These are phyloP conservation scores for Biscutella laevigata DNA, from an alignment of 441 rosid species.

Conservation along the genomic window DNA sequence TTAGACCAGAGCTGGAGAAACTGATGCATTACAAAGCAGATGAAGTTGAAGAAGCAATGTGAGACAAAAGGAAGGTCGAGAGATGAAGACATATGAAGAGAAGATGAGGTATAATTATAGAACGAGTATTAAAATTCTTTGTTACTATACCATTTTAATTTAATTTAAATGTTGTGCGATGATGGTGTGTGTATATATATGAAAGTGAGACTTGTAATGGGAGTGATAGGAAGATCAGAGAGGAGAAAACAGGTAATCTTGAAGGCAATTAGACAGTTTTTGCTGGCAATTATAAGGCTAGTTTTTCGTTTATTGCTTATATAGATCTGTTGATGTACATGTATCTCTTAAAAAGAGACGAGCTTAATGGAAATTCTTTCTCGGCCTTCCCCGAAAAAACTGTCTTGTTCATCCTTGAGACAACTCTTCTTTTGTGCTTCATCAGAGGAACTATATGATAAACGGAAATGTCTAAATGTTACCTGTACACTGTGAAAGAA, in stretches of 20 bases:
- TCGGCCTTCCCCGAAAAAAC: slow-evolving; percentile 25
- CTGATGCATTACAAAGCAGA: slow-evolving; percentile 51
- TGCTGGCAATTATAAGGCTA: slow-evolving; percentile 22
- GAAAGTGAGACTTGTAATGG: slow-evolving; percentile 18
- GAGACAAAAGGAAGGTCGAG: slow-evolving; percentile 20
- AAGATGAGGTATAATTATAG: slow-evolving; percentile 21
- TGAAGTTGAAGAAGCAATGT: slow-evolving; percentile 19
- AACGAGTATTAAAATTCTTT: slow-evolving; percentile 12
- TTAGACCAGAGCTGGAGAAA: slow-evolving; percentile 67
- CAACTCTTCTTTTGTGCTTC: neutral
- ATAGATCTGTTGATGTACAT: slow-evolving; percentile 18
- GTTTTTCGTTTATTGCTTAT: slow-evolving; percentile 26
- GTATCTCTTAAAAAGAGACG: slow-evolving; percentile 9
- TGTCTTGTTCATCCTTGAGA: slow-evolving; percentile 7
- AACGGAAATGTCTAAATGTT: slow-evolving; percentile 3
- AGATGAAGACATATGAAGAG: slow-evolving; percentile 16
- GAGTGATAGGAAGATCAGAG: slow-evolving; percentile 26
- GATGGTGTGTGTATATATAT: slow-evolving; percentile 6
- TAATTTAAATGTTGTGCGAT: neutral
- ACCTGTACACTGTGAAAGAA: slow-evolving; percentile 1
- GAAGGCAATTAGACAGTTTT: slow-evolving; percentile 24
- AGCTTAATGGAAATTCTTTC: slow-evolving; percentile 25
- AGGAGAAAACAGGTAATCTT: slow-evolving; percentile 2
- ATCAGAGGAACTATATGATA: slow-evolving; percentile 4
- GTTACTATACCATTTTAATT: slow-evolving; percentile 12